Percentiles rank a stretch among this genome's conserved stretches.
These are phyloP conservation scores for Vitis hybrid DNA, from an alignment of 177 flowering plant genomes.

Conservation along the genomic window DNA sequence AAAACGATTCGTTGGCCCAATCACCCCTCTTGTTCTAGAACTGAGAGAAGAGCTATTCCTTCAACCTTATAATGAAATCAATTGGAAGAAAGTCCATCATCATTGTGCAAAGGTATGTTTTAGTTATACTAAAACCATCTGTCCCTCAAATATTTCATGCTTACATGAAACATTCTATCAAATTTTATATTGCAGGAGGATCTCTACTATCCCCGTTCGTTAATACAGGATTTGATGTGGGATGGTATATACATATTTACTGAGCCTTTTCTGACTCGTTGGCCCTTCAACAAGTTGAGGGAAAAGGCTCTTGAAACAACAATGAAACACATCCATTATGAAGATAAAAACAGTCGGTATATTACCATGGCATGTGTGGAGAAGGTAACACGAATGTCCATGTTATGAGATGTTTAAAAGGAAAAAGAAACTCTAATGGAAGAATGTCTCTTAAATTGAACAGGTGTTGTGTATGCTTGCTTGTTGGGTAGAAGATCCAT, in stretches of 20 bases:
- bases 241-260: not conserved
- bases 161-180: too few relatives aligned
- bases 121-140: not conserved
- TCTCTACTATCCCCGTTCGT: not conserved
- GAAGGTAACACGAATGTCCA: too few relatives aligned
- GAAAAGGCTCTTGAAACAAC: slow-evolving; percentile 1
- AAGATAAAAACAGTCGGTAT: not conserved
- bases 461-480: too few relatives aligned
- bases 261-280: not conserved
- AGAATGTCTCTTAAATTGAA: too few relatives aligned
- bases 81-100: slow-evolving; percentile 46
- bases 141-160: too few relatives aligned
- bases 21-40: slow-evolving; percentile 43
- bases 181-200: not conserved
- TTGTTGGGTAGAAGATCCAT: too few relatives aligned
- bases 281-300: slow-evolving; percentile 1
- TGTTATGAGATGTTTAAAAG: too few relatives aligned
- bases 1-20: slow-evolving; percentile 44
- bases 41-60: slow-evolving; percentile 43
- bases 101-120: slow-evolving; percentile 38
- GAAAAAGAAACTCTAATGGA: too few relatives aligned
- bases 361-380: not conserved
- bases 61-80: slow-evolving; percentile 39
- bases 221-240: not conserved
- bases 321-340: slow-evolving; percentile 1